Evolutionary conservation across 306 rosid genomes (phyloP).

Genomic region (Erythrophleum fordii): DNA sequence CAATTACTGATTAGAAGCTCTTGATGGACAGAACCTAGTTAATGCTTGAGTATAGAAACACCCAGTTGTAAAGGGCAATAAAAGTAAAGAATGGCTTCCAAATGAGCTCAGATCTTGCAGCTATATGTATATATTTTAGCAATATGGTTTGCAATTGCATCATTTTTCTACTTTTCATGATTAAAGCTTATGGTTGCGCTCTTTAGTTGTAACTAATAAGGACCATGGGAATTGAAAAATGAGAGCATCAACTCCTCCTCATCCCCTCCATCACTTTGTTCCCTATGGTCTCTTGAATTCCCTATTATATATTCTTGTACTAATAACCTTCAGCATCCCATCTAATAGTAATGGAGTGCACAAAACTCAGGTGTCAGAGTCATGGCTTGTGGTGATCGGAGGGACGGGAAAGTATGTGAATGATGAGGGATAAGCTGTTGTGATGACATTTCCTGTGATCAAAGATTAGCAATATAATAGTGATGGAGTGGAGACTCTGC

Average conservation of each 20-base stretch:
- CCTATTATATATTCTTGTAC: too few species aligned
- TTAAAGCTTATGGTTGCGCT: background rate
- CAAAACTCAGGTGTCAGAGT: slow-evolving; percentile 63
- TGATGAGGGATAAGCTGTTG: slow-evolving; percentile 64
- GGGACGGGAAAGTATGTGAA: slow-evolving; percentile 82
- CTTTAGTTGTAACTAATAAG: slow-evolving; percentile 43
- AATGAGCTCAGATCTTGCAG: background rate
- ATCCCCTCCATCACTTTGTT: slow-evolving; percentile 44
- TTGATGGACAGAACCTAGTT: background rate
- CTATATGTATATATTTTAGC: background rate
- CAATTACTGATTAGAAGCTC: background rate
- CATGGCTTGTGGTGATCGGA: slow-evolving; percentile 81
- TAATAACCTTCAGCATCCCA: background rate
- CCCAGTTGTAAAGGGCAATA: background rate
- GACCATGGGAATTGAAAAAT: slow-evolving; percentile 5
- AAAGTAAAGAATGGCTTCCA: background rate
- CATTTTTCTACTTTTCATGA: background rate
- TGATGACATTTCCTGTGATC: slow-evolving; percentile 59
- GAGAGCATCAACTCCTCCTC: slow-evolving; percentile 53
- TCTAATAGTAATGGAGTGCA: slow-evolving; percentile 56
- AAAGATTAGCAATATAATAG: slow-evolving; percentile 53
- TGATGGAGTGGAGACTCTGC: slow-evolving; percentile 67
- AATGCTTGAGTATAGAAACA: background rate
- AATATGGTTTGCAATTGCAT: too few species aligned
- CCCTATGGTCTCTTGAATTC: background rate